phyloP scores from a whole-genome alignment of 805 yeast species.

The Zygosaccharomyces pseudorouxii region DNA sequence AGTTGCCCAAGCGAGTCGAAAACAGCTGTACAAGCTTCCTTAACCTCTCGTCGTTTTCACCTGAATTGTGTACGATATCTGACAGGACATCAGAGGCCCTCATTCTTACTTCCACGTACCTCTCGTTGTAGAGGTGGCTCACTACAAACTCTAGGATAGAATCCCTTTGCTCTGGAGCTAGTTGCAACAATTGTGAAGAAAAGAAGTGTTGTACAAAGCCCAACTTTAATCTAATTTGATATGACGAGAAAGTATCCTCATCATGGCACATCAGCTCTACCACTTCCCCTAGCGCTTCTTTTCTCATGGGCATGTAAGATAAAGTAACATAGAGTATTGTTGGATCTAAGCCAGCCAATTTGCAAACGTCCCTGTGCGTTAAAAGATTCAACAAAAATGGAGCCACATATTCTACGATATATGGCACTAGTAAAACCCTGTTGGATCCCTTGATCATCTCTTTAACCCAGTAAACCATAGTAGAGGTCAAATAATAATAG shows the following conservation, averaged over 20 bases:
- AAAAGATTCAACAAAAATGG: conserved; percentile 67
- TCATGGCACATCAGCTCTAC: conserved; percentile 44
- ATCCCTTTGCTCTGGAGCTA: conserved; percentile 45
- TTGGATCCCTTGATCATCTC: conserved; percentile 51
- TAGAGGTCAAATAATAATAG: conserved; percentile 60
- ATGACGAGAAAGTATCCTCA: conserved; percentile 41
- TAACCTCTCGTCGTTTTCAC: conserved; percentile 38
- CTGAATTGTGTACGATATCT: conserved; percentile 66
- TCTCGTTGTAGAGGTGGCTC: conserved; percentile 50
- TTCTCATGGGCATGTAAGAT: conserved; percentile 45
- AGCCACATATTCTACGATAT: conserved; percentile 48
- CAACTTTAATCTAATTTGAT: conserved; percentile 63
- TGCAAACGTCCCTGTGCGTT: conserved; percentile 74
- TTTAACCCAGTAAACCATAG: conserved; percentile 56
- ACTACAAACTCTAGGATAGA: conserved; percentile 48
- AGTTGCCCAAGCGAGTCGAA: conserved; percentile 26
- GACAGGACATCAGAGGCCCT: conserved; percentile 70
- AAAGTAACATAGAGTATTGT: conserved; percentile 42
- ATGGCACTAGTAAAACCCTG: conserved; percentile 49
- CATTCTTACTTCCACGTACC: conserved; percentile 70
- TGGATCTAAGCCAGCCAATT: conserved; percentile 58
- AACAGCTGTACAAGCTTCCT: conserved; percentile 42
- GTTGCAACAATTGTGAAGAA: conserved; percentile 57
- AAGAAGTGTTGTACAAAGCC: conserved; percentile 66
- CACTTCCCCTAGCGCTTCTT: conserved; percentile 40